These are phyloP conservation scores for Blastocystis sp. DNA, from an alignment of 352 stramenopile species.

Conservation along the genomic window DNA sequence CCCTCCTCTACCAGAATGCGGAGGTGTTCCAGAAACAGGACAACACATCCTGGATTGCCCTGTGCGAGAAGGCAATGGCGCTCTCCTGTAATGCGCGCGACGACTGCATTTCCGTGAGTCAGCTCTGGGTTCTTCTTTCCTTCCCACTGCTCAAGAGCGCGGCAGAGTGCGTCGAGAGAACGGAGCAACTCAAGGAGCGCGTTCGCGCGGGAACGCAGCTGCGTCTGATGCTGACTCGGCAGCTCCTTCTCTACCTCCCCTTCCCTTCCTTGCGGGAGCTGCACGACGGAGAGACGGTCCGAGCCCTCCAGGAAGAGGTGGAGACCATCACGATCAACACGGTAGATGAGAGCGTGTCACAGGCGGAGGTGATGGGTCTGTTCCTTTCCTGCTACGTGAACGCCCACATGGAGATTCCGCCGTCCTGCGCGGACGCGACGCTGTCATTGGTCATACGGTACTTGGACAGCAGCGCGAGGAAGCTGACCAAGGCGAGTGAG, in stretches of 20 bases:
- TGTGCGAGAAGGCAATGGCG: not conserved
- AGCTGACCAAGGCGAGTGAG: slow-evolving; percentile 24
- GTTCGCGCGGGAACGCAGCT: not conserved
- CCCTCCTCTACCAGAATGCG: slow-evolving; percentile 19
- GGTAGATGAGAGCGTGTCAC: not conserved
- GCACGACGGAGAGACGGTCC: not conserved
- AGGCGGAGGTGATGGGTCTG: not conserved
- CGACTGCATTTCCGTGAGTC: not conserved
- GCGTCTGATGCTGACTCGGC: not conserved
- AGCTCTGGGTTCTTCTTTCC: slow-evolving; percentile 12
- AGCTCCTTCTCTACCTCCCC: not conserved
- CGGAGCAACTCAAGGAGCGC: not conserved
- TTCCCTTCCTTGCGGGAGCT: not conserved
- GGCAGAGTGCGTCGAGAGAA: not conserved
- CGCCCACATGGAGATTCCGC: not conserved
- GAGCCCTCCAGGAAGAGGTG: not conserved
- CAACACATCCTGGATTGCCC: not conserved
- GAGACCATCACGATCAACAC: not conserved
- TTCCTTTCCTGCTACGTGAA: not conserved
- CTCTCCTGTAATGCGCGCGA: slow-evolving; percentile 4
- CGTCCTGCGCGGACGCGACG: not conserved
- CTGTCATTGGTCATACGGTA: slow-evolving; percentile 5
- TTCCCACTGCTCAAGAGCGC: not conserved
- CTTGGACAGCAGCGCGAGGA: slow-evolving; percentile 24
- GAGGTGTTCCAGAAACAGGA: not conserved